Evolutionary conservation across 106 monocot species (phyloP).

Genomic region (Apostasia shenzhenica): DNA sequence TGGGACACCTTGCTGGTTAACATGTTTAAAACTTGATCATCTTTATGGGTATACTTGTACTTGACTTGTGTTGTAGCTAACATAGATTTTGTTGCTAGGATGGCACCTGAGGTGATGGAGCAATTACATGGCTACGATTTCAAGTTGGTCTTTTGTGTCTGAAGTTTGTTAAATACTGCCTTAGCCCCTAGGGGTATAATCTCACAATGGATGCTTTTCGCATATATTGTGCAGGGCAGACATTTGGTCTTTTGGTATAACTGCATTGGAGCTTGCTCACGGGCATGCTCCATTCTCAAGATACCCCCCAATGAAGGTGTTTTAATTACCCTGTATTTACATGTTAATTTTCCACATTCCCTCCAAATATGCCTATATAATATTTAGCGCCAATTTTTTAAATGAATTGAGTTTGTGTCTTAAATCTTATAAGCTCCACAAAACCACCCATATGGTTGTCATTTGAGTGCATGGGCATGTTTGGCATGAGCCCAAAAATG

Average conservation of each 20-base stretch:
- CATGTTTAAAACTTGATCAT: not conserved
- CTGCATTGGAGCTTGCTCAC: constrained; percentile 83
- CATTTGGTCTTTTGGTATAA: constrained; percentile 93
- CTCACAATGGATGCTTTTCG: not conserved
- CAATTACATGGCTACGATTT: constrained; percentile 55
- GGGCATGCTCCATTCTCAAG: constrained; percentile 86
- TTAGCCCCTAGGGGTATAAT: not conserved
- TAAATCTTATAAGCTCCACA: too few relatives aligned
- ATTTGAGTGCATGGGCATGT: too few relatives aligned
- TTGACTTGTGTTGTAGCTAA: not conserved
- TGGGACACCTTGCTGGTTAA: constrained; percentile 79
- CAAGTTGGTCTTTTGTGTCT: constrained; percentile 24
- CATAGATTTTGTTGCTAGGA: constrained; percentile 25
- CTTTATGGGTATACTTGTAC: not conserved
- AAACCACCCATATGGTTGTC: too few relatives aligned
- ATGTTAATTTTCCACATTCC: not conserved
- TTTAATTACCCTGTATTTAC: not conserved
- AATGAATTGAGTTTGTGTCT: too few relatives aligned
- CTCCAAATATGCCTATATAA: not conserved
- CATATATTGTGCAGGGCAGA: constrained; percentile 57
- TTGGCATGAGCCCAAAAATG: too few relatives aligned
- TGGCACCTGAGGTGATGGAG: constrained; percentile 79
- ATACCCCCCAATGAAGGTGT: constrained; percentile 65
- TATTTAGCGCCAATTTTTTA: too few relatives aligned
- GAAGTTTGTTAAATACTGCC: not conserved